Evolutionary conservation across 306 rosid species (phyloP).

Genomic region (Astragalus membranaceus): DNA sequence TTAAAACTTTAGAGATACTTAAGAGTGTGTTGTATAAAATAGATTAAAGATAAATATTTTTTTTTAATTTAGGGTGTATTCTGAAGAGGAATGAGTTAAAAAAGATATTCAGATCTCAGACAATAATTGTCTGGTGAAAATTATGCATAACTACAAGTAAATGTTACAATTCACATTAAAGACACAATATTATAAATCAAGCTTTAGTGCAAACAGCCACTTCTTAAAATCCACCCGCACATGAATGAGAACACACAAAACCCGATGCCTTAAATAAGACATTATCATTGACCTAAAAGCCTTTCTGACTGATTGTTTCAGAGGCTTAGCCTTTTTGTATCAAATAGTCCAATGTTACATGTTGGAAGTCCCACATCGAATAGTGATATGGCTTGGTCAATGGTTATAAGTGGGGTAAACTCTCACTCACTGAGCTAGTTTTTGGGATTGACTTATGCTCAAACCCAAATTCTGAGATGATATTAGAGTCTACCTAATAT

Average conservation of each 20-base stretch:
- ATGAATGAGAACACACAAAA: neutral
- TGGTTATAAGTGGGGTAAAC: too few species aligned
- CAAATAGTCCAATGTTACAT: neutral
- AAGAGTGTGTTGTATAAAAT: neutral
- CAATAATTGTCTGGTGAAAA: neutral
- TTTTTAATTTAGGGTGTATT: too few species aligned
- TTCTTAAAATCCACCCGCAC: neutral
- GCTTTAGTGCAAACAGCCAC: neutral
- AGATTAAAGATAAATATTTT: neutral
- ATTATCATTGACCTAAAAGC: neutral
- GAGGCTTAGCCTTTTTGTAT: neutral
- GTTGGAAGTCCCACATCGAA: too few species aligned
- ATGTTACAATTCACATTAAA: neutral
- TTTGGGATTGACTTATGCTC: too few species aligned
- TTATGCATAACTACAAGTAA: too few species aligned
- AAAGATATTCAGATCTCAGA: too few species aligned
- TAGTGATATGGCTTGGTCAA: too few species aligned
- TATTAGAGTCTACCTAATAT: too few species aligned
- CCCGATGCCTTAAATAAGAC: neutral
- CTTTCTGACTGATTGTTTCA: too few species aligned
- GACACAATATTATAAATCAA: neutral
- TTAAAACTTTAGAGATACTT: neutral
- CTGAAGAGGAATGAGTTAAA: too few species aligned
- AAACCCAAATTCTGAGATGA: too few species aligned
- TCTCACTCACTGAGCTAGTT: too few species aligned